Base-by-base conservation (phyloP, 345 rosid genomes). In the Cochlearia excelsa region DNA sequence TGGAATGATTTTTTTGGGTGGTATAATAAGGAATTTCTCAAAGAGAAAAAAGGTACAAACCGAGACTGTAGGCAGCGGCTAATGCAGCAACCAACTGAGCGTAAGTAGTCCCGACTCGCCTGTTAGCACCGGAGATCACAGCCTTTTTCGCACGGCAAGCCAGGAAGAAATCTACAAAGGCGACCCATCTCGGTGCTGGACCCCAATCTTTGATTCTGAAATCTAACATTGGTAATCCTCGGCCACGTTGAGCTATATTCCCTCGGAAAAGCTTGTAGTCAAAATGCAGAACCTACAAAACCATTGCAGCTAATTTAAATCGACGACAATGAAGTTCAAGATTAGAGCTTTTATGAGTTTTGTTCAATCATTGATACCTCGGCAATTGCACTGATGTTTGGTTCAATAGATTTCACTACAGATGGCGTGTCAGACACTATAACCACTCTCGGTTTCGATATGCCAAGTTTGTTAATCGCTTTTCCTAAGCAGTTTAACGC, bases 151-250 rank as follows among this genome's bases (percentile, higher is more conserved):
- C 92, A 28, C 82, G 90, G 34, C 97, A 77, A 10, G 99, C 99
- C 33, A 93, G 91, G 74, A 93, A 89, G 81, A 89, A 93, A 65
- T 93, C 99, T 46, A 93, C 99, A 80, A 93, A 87, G 11, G 99
- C 99, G 70, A 87, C 97, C 97, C 99, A 93, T 74, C 97, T 77
- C 8, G 99, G 99, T 48, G 97, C 95, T 5, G 97, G 97, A 10
- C 99, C 99, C 97, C 99, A 93, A 72, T 93, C 97, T 74, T 79
- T 93, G 57, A 70, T 79, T 74, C 97, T 81, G 64, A 87, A 93
- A 46, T 77, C 94, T 64, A 79, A 50, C 65, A 46, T 78, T 9
- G 63, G 74, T 50, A 75, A 64, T 23, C 71, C 68, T 33, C 75
- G 80, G 8, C 65, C 77, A 46, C 59, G 61, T 29, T 29, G 68